Base-by-base conservation (phyloP, 2,329 filamentous ascomycete genomes). In the Pleurostoma richardsiae region DNA sequence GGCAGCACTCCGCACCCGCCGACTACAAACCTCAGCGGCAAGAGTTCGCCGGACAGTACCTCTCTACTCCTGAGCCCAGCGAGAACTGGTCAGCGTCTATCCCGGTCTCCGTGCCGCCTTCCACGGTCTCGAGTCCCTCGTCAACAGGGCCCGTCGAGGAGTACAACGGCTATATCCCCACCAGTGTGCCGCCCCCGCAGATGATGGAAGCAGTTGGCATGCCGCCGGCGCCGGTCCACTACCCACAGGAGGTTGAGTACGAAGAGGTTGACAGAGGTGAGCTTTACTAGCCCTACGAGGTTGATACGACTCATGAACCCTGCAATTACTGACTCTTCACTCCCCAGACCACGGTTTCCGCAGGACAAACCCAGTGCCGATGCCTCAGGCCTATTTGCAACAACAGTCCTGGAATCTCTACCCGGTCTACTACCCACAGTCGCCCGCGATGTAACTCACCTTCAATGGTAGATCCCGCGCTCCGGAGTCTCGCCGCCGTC, bases 81-180 rank as follows among this genome's bases (percentile, higher is more conserved):
- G 73, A 75, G 50, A 60, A 67, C 28, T 78, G 74, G 74, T 63
- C 71, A 10, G 60, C 67, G 40, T 62, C 65, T 10, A 63, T 76
- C 6, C 62, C 71, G 28, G 68, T 68, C 44, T 66, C 71, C 36
- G 61, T 75, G 26, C 62, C 72, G 11, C 19, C 19, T 75, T 50
- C 74, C 42, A 74, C 68, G 43, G 73, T 73, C 8, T 76, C 76
- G 26, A 79, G 74, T 56, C 75, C 76, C 19, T 69, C 72, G 3
- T 77, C 76, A 3, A 75, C 74, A 2, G 68, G 65, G 40, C 65
- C 65, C 44, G 65, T 67, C 42, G 73, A 77, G 43, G 74, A 79
- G 43, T 76, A 74, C 56, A 66, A 61, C 49, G 59, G 64, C 51
- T 78, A 76, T 57, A 73, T 76, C 49, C 71, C 74, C 6, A 73